Conservation (phyloP, 208 protist species). For the Jaenimonas drosophilae region DNA sequence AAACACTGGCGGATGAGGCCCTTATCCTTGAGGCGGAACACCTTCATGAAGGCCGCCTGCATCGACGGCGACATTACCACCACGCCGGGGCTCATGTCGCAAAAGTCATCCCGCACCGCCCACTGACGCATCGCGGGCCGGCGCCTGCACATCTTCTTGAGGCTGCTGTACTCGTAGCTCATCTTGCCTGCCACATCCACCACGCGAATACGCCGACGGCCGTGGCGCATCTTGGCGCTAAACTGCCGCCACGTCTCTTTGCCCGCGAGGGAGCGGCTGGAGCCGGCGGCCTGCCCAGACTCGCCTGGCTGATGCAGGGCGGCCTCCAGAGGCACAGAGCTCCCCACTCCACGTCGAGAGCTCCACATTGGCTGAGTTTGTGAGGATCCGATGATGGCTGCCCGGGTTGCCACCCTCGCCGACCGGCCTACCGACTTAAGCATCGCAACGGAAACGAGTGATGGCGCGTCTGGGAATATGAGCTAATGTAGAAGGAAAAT, state of each 20-base stretch:
- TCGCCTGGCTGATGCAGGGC: constrained; percentile 70
- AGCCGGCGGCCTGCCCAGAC: constrained; percentile 33
- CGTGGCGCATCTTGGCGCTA: constrained; percentile 66
- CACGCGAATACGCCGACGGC: constrained; percentile 60
- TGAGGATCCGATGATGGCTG: too few species aligned
- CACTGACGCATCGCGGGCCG: constrained; percentile 84
- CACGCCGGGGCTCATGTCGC: constrained; percentile 77
- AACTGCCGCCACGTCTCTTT: constrained; percentile 87
- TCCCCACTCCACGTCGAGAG: too few species aligned
- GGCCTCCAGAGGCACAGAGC: constrained; percentile 32
- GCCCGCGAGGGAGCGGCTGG: constrained; percentile 40
- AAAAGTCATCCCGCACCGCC: constrained; percentile 78
- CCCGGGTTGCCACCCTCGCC: too few species aligned
- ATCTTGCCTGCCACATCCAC: constrained; percentile 88
- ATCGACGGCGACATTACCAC: constrained; percentile 86
- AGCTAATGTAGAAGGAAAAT: too few species aligned
- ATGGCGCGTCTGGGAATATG: too few species aligned
- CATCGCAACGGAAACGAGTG: too few species aligned
- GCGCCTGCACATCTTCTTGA: constrained; percentile 81
- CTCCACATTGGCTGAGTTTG: background rate
- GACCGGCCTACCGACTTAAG: too few species aligned
- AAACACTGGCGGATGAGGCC: constrained; percentile 70
- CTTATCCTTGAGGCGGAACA: constrained; percentile 82
- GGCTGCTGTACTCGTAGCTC: constrained; percentile 88
- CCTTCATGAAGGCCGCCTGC: constrained; percentile 87